Percentiles rank a stretch among this genome's conserved stretches.
Conservation (phyloP, 352 stramenopile species). For the Thraustotheca clavata region DNA sequence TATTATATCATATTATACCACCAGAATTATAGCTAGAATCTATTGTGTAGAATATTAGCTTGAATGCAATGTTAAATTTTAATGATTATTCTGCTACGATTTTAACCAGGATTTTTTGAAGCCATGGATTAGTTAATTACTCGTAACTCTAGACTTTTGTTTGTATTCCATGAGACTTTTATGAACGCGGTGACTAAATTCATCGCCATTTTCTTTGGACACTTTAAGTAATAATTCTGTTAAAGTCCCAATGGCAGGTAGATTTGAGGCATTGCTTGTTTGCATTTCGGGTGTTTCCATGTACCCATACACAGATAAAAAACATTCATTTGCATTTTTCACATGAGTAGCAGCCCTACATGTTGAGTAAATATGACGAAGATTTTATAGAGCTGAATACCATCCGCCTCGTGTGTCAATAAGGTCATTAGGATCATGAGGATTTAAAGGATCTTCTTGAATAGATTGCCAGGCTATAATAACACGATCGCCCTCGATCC, state of each 20-base stretch:
- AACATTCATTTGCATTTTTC: not conserved
- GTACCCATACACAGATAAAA: not conserved
- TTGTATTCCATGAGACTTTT: not conserved
- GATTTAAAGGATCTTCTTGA: not conserved
- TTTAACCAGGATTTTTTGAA: no score
- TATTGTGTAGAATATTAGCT: no score
- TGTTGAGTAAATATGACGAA: not conserved
- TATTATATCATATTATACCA: no score
- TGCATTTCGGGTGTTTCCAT: not conserved
- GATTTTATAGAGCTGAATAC: not conserved
- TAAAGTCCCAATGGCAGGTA: not conserved
- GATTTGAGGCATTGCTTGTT: not conserved
- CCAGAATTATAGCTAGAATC: no score
- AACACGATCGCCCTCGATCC: not conserved
- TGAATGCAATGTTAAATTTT: no score
- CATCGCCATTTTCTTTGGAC: conserved; percentile 1
- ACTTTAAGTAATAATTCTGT: not conserved
- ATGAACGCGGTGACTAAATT: not conserved
- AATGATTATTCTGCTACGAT: no score
- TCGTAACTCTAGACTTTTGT: no score
- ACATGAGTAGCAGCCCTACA: not conserved
- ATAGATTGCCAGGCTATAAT: not conserved
- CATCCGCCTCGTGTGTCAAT: not conserved
- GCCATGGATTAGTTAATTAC: no score
- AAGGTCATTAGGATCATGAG: not conserved